A percentile compares a stretch with the other conserved stretches of the same genome.
Conservation (phyloP, 352 stramenopile genomes). For the Globisporangium nunn region DNA sequence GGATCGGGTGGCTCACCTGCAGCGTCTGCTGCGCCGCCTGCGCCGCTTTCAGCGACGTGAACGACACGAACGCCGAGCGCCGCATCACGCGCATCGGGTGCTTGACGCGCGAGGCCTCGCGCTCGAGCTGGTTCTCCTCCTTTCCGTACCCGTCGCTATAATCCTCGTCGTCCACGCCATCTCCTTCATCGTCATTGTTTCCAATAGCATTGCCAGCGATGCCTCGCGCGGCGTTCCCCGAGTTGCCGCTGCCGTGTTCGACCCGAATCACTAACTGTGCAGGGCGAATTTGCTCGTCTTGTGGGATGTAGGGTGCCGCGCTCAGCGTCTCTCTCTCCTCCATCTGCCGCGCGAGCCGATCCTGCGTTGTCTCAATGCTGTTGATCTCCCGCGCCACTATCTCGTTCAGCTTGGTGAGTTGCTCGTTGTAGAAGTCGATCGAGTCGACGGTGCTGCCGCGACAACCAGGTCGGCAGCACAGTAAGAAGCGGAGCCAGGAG, state of each 20-base stretch:
- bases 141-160: slow-evolving; percentile 18
- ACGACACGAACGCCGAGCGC: slow-evolving; percentile 67
- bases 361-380: slow-evolving; percentile 55
- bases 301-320: slow-evolving; percentile 7
- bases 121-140: slow-evolving; percentile 41
- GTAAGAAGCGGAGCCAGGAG: slow-evolving; percentile 34
- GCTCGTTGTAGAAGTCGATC: slow-evolving; percentile 57
- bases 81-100: slow-evolving; percentile 60
- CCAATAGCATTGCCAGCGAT: neutral
- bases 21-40: slow-evolving; percentile 68
- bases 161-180: slow-evolving; percentile 12
- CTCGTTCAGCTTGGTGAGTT: slow-evolving; percentile 47
- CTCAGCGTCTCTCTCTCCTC: slow-evolving; percentile 22
- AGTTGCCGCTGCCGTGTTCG: slow-evolving; percentile 1
- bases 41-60: slow-evolving; percentile 60
- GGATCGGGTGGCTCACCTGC: slow-evolving; percentile 46
- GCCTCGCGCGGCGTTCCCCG: neutral
- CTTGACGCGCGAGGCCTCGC: slow-evolving; percentile 36
- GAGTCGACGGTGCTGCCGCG: slow-evolving; percentile 34
- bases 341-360: slow-evolving; percentile 34
- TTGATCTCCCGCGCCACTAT: slow-evolving; percentile 49
- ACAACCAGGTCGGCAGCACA: slow-evolving; percentile 29
- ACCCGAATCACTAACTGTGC: slow-evolving; percentile 6
- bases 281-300: neutral
- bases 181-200: slow-evolving; percentile 19